Evolutionary conservation across 495 filamentous ascomycete species (phyloP).

Genomic region (Penicillium manginii): DNA sequence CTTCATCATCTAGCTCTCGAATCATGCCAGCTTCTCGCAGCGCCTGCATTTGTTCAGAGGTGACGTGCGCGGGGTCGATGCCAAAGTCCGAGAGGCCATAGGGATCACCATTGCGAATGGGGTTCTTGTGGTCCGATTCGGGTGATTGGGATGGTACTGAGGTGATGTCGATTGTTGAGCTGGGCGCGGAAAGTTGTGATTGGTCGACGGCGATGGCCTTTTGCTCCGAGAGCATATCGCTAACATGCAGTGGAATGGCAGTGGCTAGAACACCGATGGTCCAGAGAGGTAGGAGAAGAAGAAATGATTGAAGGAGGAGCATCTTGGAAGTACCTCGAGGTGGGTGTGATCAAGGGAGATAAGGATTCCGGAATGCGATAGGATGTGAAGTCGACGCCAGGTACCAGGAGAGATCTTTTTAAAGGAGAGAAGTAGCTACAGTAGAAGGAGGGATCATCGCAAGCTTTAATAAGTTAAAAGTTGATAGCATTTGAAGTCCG

Average conservation of each 20-base stretch:
- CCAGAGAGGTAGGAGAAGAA: neutral
- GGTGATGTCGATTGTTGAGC: neutral
- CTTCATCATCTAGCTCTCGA: neutral
- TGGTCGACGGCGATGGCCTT: neutral
- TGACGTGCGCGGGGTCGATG: constrained; percentile 1
- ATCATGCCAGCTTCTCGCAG: constrained; percentile 1
- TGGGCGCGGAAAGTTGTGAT: neutral
- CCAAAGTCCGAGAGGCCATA: neutral
- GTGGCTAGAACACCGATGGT: neutral
- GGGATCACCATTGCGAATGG: constrained; percentile 1
- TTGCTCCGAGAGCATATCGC: neutral
- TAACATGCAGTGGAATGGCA: neutral
- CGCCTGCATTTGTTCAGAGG: neutral
- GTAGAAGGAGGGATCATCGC: neutral
- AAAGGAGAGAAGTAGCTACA: neutral
- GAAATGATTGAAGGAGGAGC: neutral
- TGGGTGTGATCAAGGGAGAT: neutral
- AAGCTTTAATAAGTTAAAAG: neutral
- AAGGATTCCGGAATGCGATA: too few species aligned
- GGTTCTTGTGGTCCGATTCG: neutral
- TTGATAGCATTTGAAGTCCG: neutral
- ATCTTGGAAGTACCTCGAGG: neutral
- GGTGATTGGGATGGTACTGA: neutral
- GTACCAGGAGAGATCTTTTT: neutral
- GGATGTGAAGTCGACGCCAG: too few species aligned